Evolutionary conservation across 805 yeast species (phyloP), one percentile per base, ranked within the genome.

Genomic region (Cyberlindnera japonica): DNA sequence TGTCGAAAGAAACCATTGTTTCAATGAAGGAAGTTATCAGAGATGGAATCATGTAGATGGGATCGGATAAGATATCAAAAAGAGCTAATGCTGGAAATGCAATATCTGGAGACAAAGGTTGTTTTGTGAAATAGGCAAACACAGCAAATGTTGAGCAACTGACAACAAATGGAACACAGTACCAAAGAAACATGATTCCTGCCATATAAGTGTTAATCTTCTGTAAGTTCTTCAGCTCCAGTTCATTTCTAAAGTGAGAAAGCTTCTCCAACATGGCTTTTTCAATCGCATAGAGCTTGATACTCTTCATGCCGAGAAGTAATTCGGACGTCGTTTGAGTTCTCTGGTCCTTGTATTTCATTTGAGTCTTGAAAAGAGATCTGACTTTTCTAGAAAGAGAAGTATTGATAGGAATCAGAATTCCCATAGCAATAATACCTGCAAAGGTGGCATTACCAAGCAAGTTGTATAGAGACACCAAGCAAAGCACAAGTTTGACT

Each of bases 231-330:
- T 58, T 62, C 48, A 82, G 59, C 54, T 82, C 88, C 45, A 72
- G 62, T 40, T 72, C 71, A 49, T 81, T 78, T 65, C 89, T 71
- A 21, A 76, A 68, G 41, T 69, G 71, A 10, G 64, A 51, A 11
- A 82, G 58, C 45, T 72, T 74, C 16, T 65, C 62, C 26, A 77
- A 51, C 79, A 81, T 77, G 19, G 87, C 82, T 24, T 64, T 62
- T 55, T 82, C 90, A 83, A 86, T 81, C 0, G 84, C 77, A 51
- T 80, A 82, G 20, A 82, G 61, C 51, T 82, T 82, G 49, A 82
- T 75, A 38, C 80, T 71, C 52, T 81, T 82, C 36, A 81, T 77
- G 22, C 80, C 71, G 27, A 69, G 67, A 36, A 82, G 57, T 11
- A 82, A 66, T 50, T 82, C 90, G 14, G 75, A 68, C n/a, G 78